A percentile compares a stretch with the other conserved stretches of the same genome.
These are phyloP conservation scores for Lactarius indigo DNA, from an alignment of 768 basidiomycete genomes.

Conservation along the genomic window DNA sequence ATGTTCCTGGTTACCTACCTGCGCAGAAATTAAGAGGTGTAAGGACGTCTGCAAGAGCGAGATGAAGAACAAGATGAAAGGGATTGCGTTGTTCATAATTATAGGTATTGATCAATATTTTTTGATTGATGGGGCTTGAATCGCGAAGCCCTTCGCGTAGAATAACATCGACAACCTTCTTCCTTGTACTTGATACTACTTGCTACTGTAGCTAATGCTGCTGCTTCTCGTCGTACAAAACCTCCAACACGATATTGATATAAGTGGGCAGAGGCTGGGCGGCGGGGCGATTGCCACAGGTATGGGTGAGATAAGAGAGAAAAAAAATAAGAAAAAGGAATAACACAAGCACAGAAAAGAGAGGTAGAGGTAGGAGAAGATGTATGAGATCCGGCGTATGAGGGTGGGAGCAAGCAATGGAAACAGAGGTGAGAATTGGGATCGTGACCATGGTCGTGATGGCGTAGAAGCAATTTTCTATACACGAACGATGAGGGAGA, in stretches of 20 bases:
- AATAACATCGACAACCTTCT: neutral
- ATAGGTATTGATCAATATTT: slow-evolving; percentile 32
- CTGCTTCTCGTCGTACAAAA: slow-evolving; percentile 16
- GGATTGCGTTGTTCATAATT: neutral
- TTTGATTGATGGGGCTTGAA: slow-evolving; percentile 37
- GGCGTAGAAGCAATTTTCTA: slow-evolving; percentile 13
- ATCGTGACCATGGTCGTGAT: slow-evolving; percentile 17
- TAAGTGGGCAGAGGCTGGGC: neutral
- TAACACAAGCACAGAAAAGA: slow-evolving; percentile 5
- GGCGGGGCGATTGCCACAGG: neutral
- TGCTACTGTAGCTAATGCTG: slow-evolving; percentile 22
- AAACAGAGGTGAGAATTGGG: slow-evolving; percentile 1
- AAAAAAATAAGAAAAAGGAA: slow-evolving; percentile 22
- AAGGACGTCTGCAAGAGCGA: neutral
- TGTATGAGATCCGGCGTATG: slow-evolving; percentile 7
- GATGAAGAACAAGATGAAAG: neutral
- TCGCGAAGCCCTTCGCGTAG: slow-evolving; percentile 50
- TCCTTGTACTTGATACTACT: slow-evolving; percentile 23
- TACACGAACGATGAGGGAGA: slow-evolving; percentile 23
- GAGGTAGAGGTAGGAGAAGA: neutral
- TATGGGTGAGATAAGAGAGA: neutral
- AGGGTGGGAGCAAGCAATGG: neutral
- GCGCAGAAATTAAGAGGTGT: neutral
- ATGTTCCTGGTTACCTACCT: neutral
- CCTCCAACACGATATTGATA: slow-evolving; percentile 3